Conservation (phyloP, 2,329 filamentous ascomycete species). For the Hypoxylon sp. region DNA sequence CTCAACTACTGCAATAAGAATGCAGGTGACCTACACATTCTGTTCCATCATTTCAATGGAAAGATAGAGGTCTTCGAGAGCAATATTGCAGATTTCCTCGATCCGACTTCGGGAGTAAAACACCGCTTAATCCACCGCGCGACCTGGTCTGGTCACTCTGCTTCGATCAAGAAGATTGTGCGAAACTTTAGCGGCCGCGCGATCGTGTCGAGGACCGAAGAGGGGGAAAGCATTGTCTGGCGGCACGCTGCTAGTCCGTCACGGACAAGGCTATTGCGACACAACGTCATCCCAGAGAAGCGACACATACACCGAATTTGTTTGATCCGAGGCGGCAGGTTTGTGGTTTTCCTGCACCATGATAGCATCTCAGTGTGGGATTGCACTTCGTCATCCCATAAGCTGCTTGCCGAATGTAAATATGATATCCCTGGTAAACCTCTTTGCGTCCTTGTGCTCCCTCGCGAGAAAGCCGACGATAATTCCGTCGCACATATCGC, state of each 20-base stretch:
- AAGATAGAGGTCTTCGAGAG: constrained; percentile 86
- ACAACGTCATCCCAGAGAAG: constrained; percentile 76
- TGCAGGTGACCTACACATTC: constrained; percentile 76
- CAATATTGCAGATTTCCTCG: constrained; percentile 83
- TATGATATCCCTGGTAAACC: constrained; percentile 78
- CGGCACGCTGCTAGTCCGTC: constrained; percentile 70
- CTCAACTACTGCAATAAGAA: constrained; percentile 78
- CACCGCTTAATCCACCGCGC: constrained; percentile 73
- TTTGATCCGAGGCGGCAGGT: constrained; percentile 81
- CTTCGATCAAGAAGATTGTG: constrained; percentile 85
- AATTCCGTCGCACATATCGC: constrained; percentile 78
- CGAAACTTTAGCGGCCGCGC: constrained; percentile 86
- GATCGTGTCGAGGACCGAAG: constrained; percentile 83
- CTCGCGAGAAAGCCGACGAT: constrained; percentile 70
- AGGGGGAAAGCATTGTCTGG: constrained; percentile 88
- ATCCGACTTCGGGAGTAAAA: constrained; percentile 73
- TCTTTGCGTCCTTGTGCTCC: constrained; percentile 83
- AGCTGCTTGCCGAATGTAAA: constrained; percentile 69
- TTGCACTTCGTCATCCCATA: constrained; percentile 72
- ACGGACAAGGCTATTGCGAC: constrained; percentile 71
- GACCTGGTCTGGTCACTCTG: constrained; percentile 87
- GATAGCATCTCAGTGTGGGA: constrained; percentile 84
- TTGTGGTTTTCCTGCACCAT: constrained; percentile 84
- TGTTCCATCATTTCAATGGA: constrained; percentile 89
- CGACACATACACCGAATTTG: constrained; percentile 86